Base-by-base conservation (phyloP, 2,329 filamentous ascomycete genomes). In the Beauveria australis region DNA sequence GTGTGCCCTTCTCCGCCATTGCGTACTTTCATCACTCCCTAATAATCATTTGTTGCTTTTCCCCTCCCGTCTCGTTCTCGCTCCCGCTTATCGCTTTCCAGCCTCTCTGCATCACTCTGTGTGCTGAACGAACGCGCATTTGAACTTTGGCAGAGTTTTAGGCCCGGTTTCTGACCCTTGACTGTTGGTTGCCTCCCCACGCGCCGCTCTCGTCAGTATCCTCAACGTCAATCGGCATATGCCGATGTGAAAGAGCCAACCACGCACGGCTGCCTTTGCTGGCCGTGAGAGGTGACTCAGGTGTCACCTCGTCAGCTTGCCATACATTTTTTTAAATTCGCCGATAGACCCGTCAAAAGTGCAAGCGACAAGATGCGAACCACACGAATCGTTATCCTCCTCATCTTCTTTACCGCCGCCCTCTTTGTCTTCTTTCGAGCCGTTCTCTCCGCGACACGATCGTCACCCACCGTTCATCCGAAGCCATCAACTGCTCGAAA, bases 391-490 rank as follows among this genome's bases (percentile, higher is more conserved):
- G 75, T 76, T 67, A 80, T 83, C 61, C 75, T 84, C 68, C 73
- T 78, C 63, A 73, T 84, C 68, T 83, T 82, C 71, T 76, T 78
- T 68, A 73, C 77, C 67, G 78, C 79, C 52, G 79, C 78, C 58
- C 72, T 84, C 66, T 82, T 84, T 70, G 75, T 84, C 67, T 72
- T 83, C 64, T 81, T 78, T 68, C 81, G 81, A 64, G 76, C 80
- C 62, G 68, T 84, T 66, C 74, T 74, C 48, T 76, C 79, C 53
- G 24, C 64, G 40, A 51, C 33, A 58, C 30, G 44, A 46, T 26
- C 59, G 3, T 41, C 59, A 28, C 28, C 44, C 18, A 41, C 55
- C 41, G n/a, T 28, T 46, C 60, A 19, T 22, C 40, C 46, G 37
- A 44, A 56, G 28, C 47, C 53, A 10, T 48, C 28, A 28, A 53